A percentile compares a stretch with the other conserved stretches of the same genome.
Evolutionary conservation across 352 stramenopile species (phyloP).

Genomic region (Pythium sp.): DNA sequence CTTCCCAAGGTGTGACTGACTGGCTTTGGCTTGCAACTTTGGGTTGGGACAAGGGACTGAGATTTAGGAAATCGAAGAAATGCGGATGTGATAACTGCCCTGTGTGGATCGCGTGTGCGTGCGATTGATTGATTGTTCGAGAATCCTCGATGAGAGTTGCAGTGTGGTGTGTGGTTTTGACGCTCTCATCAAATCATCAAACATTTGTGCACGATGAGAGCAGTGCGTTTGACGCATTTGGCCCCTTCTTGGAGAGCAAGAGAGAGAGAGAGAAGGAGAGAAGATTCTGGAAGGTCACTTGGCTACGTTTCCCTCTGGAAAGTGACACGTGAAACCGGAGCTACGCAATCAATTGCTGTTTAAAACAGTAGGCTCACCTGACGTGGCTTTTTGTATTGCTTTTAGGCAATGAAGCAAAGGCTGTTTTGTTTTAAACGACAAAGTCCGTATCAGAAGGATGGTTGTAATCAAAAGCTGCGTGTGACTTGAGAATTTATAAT

Average conservation of each 20-base stretch:
- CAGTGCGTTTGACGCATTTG: not conserved
- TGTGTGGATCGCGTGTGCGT: not conserved
- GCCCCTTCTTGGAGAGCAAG: not conserved
- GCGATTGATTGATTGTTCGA: not conserved
- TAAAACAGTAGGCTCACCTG: not conserved
- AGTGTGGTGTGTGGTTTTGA: not conserved
- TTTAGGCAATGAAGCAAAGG: not conserved
- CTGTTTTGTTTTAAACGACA: not conserved
- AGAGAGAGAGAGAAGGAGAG: constrained; percentile 10
- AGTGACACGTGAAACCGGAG: not conserved
- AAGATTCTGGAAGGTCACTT: constrained; percentile 26
- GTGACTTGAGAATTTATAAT: not conserved
- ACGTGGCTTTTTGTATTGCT: not conserved
- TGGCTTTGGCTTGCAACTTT: not conserved
- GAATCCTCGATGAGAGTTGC: not conserved
- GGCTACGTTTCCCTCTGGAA: not conserved
- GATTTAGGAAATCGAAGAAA: not conserved
- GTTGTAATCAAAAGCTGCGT: not conserved
- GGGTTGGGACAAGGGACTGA: not conserved
- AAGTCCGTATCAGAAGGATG: not conserved
- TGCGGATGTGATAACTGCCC: not conserved
- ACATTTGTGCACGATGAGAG: not conserved
- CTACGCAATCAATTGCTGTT: not conserved
- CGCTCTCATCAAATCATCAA: not conserved
- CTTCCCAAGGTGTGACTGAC: not conserved